Evolutionary conservation across 768 basidiomycete species (phyloP), one percentile per base, ranked within the genome.

Genomic region (Tulasnella calospora): DNA sequence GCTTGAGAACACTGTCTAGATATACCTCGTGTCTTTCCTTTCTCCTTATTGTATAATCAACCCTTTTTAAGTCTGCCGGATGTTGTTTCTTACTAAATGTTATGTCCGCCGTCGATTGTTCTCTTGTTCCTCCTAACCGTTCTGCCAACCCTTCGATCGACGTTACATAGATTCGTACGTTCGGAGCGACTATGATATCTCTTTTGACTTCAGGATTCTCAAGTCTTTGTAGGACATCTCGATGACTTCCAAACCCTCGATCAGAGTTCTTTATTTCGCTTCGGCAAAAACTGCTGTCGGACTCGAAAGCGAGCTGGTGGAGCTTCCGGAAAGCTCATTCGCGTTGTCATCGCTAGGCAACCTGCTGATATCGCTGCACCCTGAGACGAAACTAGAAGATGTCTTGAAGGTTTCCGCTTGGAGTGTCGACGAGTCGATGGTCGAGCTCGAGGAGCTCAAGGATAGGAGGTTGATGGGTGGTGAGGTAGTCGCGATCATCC

Each of bases 191-290:
- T 51, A 51, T 51, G 19, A 51, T 51, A 2, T 51, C 23, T 51
- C 47, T 51, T 5, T 51, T 51, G 21, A 51, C 47, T 51, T 9
- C 47, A 51, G 47, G 47, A 51, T 51, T 23, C 47, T 51, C 19
- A 46, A 46, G 44, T 46, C 19, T 46, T 19, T 46, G 19, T 46
- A 46, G 44, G 44, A 46, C 44, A 46, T 46, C 44, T 3, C 13
- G 2, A 46, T 46, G 44, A 46, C 44, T 3, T 69, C 27, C 67
- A 69, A 30, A 23, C 30, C 67, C 23, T 23, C 73, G 47, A 36
- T 77, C 15, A 77, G n/a, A 40, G 51, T 77, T n/a, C 76, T 77
- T n/a, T 77, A 77, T 35, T 77, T 77, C 41, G 76, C 76, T n/a
- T 77, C 76, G 7, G 76, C 76, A 5, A 38, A 33, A 71, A 41